Conservation (phyloP, 2,329 filamentous ascomycete species). For the Neophaeococcomyces mojaviensis region DNA sequence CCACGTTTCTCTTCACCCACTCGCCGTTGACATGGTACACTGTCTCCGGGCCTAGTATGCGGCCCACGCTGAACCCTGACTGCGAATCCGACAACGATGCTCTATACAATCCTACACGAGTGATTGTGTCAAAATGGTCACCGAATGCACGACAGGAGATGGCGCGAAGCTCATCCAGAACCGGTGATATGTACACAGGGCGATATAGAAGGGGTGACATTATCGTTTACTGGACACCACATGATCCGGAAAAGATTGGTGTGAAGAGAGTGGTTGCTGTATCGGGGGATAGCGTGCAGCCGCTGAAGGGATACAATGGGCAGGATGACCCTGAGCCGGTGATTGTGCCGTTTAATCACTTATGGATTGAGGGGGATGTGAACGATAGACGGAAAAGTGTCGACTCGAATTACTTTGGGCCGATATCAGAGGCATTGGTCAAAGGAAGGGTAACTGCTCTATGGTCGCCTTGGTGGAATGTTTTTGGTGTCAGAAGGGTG, state of each 20-base stretch:
- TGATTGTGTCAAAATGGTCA: slow-evolving; percentile 25
- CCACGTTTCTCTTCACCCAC: slow-evolving; percentile 25
- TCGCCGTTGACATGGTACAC: slow-evolving; percentile 33
- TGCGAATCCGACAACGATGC: slow-evolving; percentile 47
- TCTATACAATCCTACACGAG: slow-evolving; percentile 33
- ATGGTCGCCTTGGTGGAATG: slow-evolving; percentile 57
- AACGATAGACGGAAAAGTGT: slow-evolving; percentile 57
- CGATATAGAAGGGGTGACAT: slow-evolving; percentile 64
- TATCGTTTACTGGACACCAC: slow-evolving; percentile 50
- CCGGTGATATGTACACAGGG: slow-evolving; percentile 52
- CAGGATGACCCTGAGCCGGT: slow-evolving; percentile 35
- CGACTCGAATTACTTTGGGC: slow-evolving; percentile 88
- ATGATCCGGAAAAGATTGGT: slow-evolving; percentile 38
- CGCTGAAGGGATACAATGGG: slow-evolving; percentile 52
- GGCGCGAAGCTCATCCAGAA: slow-evolving; percentile 50
- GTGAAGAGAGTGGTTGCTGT: slow-evolving; percentile 80
- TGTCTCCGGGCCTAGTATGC: slow-evolving; percentile 58
- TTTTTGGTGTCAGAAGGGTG: slow-evolving; percentile 53
- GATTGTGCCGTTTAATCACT: slow-evolving; percentile 70
- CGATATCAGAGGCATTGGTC: slow-evolving; percentile 67
- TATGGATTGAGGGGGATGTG: slow-evolving; percentile 94
- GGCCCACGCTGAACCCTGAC: slow-evolving; percentile 64
- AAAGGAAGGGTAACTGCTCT: slow-evolving; percentile 67
- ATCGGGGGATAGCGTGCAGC: slow-evolving; percentile 68
- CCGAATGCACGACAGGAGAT: slow-evolving; percentile 35